A percentile compares a stretch with the other conserved stretches of the same genome.
Evolutionary conservation across 2,329 filamentous ascomycete genomes (phyloP).

Genomic region (Myriosclerotinia scirpicola): DNA sequence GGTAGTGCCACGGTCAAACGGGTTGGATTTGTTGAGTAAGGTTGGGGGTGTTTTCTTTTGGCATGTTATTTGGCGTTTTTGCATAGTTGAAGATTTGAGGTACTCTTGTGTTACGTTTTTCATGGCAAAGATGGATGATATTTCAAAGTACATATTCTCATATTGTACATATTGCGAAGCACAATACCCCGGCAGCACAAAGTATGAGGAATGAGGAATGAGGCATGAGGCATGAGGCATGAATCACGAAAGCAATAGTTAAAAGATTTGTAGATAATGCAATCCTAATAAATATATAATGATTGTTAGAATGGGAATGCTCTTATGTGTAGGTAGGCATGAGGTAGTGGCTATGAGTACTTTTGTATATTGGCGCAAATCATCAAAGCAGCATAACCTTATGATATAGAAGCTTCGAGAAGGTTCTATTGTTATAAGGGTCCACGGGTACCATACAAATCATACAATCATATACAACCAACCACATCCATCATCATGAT

Average conservation of each 20-base stretch:
- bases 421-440: too few relatives aligned
- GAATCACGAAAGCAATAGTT: background rate
- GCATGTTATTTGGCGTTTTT: background rate
- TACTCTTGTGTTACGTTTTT: background rate
- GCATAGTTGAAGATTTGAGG: background rate
- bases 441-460: too few relatives aligned
- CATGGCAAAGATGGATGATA: background rate
- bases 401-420: too few relatives aligned
- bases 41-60: too few relatives aligned
- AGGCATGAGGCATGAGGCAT: background rate
- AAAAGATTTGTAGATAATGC: slow-evolving; percentile 2
- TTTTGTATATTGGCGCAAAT: too few relatives aligned
- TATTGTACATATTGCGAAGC: slow-evolving; percentile 6
- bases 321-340: too few relatives aligned
- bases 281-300: background rate
- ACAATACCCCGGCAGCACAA: slow-evolving; percentile 14
- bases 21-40: slow-evolving; percentile 33
- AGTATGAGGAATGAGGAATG: background rate
- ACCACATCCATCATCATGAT: too few relatives aligned
- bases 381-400: too few relatives aligned
- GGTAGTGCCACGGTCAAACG: slow-evolving; percentile 32
- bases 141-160: background rate
- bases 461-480: too few relatives aligned
- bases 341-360: too few relatives aligned
- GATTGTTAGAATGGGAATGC: too few relatives aligned